Evolutionary conservation across 2,329 filamentous ascomycete species (phyloP).

Genomic region (Diaporthe vexans): DNA sequence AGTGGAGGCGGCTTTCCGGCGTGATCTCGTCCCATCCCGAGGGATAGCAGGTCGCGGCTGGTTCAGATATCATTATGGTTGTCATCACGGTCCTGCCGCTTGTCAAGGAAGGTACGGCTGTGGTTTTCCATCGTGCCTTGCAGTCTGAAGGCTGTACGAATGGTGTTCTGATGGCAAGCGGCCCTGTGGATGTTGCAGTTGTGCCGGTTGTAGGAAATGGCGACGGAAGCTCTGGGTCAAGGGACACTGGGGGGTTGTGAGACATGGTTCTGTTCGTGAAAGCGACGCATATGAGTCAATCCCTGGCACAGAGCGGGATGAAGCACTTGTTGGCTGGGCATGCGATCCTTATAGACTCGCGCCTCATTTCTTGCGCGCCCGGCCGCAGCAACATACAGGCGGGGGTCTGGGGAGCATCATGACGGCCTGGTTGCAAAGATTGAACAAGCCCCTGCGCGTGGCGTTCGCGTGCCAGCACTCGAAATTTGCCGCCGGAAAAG

Average conservation of each 20-base stretch:
- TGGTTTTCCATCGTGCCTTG: slow-evolving; percentile 22
- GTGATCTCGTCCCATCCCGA: not conserved
- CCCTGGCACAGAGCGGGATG: not conserved
- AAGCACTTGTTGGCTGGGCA: slow-evolving; percentile 1
- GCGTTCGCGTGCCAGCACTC: too few species aligned
- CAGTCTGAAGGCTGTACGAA: slow-evolving; percentile 9
- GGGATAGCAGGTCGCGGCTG: slow-evolving; percentile 1
- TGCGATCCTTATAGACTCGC: not conserved
- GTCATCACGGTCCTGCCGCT: not conserved
- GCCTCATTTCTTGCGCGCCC: not conserved
- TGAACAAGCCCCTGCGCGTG: too few species aligned
- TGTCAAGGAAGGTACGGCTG: not conserved
- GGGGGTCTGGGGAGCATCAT: not conserved
- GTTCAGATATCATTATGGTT: not conserved
- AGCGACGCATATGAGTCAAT: not conserved
- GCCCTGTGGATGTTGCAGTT: not conserved
- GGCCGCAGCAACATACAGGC: not conserved
- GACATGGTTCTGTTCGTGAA: not conserved
- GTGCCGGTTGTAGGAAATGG: too few species aligned
- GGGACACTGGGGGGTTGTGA: not conserved
- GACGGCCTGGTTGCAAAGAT: not conserved
- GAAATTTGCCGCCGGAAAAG: too few species aligned
- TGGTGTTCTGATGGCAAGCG: not conserved
- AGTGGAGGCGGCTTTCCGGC: not conserved
- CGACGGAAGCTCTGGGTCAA: too few species aligned